A percentile compares a stretch with the other conserved stretches of the same genome.
These are phyloP conservation scores for Chrysanthemum seticuspe DNA, from an alignment of 129 eudicot genomes.

Conservation along the genomic window DNA sequence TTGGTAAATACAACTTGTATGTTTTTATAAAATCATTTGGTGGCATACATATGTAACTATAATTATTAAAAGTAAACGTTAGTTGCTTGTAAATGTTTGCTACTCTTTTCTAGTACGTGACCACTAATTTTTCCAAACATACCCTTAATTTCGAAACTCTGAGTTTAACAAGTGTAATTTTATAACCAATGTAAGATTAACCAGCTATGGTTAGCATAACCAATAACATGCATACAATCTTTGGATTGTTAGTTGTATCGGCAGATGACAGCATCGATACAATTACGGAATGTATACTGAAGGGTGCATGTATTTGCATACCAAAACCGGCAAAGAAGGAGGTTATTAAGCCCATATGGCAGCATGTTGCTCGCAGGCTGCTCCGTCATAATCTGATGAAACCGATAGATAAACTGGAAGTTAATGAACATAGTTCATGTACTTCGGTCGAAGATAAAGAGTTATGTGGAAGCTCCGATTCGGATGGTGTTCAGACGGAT, in stretches of 20 bases:
- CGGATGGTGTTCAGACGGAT: constrained; percentile 11
- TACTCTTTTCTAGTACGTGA: no score
- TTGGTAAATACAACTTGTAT: no score
- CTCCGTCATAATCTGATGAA: not conserved
- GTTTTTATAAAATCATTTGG: no score
- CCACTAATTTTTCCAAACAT: no score
- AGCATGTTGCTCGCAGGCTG: constrained; percentile 23
- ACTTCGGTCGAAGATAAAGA: constrained; percentile 18
- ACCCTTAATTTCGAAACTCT: no score
- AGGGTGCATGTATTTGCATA: constrained; percentile 25
- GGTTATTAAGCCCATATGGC: constrained; percentile 25
- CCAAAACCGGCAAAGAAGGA: constrained; percentile 19
- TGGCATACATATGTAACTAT: no score
- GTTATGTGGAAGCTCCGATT: constrained; percentile 26
- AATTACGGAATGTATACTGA: constrained; percentile 6
- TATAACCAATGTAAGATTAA: no score
- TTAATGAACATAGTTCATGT: constrained; percentile 10
- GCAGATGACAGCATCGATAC: constrained; percentile 22
- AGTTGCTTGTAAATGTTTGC: no score
- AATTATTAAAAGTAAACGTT: no score
- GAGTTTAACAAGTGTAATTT: no score
- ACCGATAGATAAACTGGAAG: constrained; percentile 7
- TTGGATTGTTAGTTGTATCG: constrained; percentile 18
- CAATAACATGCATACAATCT: no score
- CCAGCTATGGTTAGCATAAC: no score